Conservation (phyloP, 441 rosid genomes). For the Gossypium armourianum region DNA sequence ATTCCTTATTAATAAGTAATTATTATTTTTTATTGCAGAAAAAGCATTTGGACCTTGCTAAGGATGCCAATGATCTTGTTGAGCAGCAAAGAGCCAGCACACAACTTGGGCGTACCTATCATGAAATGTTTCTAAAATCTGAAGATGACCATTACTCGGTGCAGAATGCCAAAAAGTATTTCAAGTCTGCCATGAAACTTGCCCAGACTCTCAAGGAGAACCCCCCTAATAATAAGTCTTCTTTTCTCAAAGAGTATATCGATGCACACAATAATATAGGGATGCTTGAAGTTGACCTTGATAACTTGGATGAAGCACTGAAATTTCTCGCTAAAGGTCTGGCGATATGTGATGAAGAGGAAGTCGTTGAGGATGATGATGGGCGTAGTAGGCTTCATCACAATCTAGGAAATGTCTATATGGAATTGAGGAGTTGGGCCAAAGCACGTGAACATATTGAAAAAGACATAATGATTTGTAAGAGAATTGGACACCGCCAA, state of each 20-base stretch:
- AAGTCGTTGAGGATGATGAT: conserved; percentile 61
- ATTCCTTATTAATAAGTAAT: background rate
- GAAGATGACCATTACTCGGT: conserved; percentile 55
- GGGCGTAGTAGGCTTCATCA: conserved; percentile 80
- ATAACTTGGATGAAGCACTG: conserved; percentile 60
- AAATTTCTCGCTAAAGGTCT: conserved; percentile 48
- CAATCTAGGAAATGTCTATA: conserved; percentile 70
- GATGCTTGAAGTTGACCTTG: conserved; percentile 81
- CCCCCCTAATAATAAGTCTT: conserved; percentile 40
- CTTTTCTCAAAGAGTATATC: conserved; percentile 73
- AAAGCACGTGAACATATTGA: conserved; percentile 62
- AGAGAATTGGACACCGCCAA: conserved; percentile 51
- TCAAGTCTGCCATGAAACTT: conserved; percentile 68
- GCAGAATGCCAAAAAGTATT: conserved; percentile 78
- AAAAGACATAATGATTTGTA: conserved; percentile 73
- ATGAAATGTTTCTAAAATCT: conserved; percentile 51
- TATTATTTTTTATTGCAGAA: conserved; percentile 36
- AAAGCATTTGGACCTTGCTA: conserved; percentile 76
- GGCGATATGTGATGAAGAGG: conserved; percentile 82
- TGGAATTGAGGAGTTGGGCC: conserved; percentile 65
- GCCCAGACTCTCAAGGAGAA: conserved; percentile 55
- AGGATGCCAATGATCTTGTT: conserved; percentile 49
- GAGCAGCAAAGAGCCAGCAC: conserved; percentile 95
- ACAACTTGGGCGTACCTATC: conserved; percentile 88
- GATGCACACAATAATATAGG: conserved; percentile 89